A percentile compares a stretch with the other conserved stretches of the same genome.
Evolutionary conservation across 768 basidiomycete genomes (phyloP).

Genomic region (Phaeotremella skinneri): DNA sequence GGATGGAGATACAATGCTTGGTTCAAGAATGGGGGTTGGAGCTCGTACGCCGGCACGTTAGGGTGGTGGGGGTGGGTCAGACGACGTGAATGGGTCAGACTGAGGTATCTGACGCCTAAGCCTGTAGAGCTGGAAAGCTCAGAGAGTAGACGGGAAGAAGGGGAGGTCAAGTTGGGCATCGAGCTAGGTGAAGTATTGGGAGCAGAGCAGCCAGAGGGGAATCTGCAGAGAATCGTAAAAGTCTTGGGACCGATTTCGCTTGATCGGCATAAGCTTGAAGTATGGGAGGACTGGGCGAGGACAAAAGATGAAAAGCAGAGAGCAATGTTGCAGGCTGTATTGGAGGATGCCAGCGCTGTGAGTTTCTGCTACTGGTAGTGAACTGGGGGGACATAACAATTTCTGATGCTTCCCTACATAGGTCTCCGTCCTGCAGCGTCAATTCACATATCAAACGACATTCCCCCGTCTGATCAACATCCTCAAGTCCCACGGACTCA

Average conservation of each 20-base stretch:
- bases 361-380: not conserved
- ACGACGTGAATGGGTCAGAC: constrained; percentile 43
- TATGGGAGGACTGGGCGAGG: constrained; percentile 34
- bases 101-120: constrained; percentile 17
- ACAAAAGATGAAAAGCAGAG: constrained; percentile 4
- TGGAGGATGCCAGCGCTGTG: constrained; percentile 7
- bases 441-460: constrained; percentile 23
- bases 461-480: constrained; percentile 11
- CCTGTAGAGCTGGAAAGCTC: not conserved
- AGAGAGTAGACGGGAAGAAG: not conserved
- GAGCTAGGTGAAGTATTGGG: constrained; percentile 5
- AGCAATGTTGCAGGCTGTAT: constrained; percentile 11
- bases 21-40: constrained; percentile 42
- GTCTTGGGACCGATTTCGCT: constrained; percentile 22
- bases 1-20: constrained; percentile 48
- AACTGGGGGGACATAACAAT: too few species aligned
- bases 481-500: constrained; percentile 7
- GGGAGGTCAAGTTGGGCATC: constrained; percentile 7
- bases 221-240: constrained; percentile 13
- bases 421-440: constrained; percentile 17
- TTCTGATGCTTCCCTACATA: not conserved
- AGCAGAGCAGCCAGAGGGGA: constrained; percentile 10
- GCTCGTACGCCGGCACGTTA: constrained; percentile 29
- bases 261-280: constrained; percentile 37
- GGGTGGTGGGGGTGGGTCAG: constrained; percentile 47